Evolutionary conservation across 306 rosid species (phyloP), one percentile per base, ranked within the genome.

Genomic region (Quercus dentata): DNA sequence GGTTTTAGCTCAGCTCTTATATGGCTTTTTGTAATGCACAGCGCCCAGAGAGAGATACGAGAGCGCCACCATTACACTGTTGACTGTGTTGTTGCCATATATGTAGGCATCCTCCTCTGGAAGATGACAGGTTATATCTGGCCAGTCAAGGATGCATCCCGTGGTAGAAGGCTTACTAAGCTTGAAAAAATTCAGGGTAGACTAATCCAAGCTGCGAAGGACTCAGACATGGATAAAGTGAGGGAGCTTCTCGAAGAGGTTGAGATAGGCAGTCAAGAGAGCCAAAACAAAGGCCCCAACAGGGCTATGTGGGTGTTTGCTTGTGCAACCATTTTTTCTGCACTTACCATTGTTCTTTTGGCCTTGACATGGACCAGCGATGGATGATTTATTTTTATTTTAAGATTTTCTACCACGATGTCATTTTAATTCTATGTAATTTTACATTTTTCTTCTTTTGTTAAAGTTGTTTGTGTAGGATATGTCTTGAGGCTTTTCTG

Each of bases 21-120:
- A 81, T 95, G 99, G 99, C 82, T 90, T 62, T 92, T 95, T 56
- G 95, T 95, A 51, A 10, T 80, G 58, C 99, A 95, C 78, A 89
- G 98, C 70, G 90, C 98, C 44, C 99, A 95, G 81, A 90, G 99
- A 76, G 99, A 95, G 89, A 84, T 95, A 71, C 90, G 98, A 63
- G 99, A 95, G 56, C 96, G 95, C 33, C 89, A 95, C 83, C 99
- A 95, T 84, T 92, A 95, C 88, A 65, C 81, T 44, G 99, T 88
- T 2, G 99, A 95, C 74, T 86, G 91, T 80, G 69, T 95, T 41
- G 92, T 92, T 20, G 99, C 99, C 80, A 91, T 92, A 52, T 95
- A 95, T 68, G 96, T 90, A 2, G 99, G 99, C 52, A 85, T 95
- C 76, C 97, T 95, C 44, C 77, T 95, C 51, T 95, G 99, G 99